Base-by-base conservation (phyloP, 176 grass and related monocot species). In the Cymbopogon citratus region DNA sequence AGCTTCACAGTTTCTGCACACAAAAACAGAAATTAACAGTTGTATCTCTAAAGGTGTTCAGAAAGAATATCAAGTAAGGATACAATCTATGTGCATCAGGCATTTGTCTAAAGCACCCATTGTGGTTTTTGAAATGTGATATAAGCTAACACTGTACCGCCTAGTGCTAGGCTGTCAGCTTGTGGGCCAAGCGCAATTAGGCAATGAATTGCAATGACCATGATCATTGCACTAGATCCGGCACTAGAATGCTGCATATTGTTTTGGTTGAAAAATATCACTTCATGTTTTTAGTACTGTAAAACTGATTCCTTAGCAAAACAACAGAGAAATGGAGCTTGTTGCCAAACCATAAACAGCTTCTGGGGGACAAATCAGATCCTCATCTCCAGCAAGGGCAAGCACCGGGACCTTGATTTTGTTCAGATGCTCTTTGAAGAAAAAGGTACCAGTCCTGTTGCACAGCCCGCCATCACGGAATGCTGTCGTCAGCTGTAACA, bases 291-390 rank as follows among this genome's bases (percentile, higher is more conserved):
- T 18, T 1, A 45, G 73, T 69, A 62, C 9, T 61, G 46, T 13
- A 34, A 26, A 71, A 36, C 8, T 27, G 23, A 36, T 14, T 28
- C 57, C 12, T 57, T 6, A 12, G 66, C 21, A 48, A 57, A 85
- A 46, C 39, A 66, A 73, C 14, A 78, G 16, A 38, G 77, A 85
- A 78, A 12, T 78, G 57, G 38, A 69, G 69, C 7, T 46, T 3
- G 16, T 74, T 66, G 26, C 51, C 78, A 77, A 49, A 98, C 95
- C 95, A 16, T 91, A 84, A 66, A 94, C 95, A 85, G 95, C 95
- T 87, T 92, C 90, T 64, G 92, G 95, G 73, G 92, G 95, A 36
- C 92, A 94, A 86, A 98, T 94, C 66, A 91, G 40, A 89, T 98
- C 95, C 76, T 85, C 81, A 34, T 98, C 92, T 85, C 90, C 95